Percentiles rank a stretch among this genome's conserved stretches.
Evolutionary conservation across 805 yeast genomes (phyloP).

Genomic region (Cyberlindnera xylosilytica): DNA sequence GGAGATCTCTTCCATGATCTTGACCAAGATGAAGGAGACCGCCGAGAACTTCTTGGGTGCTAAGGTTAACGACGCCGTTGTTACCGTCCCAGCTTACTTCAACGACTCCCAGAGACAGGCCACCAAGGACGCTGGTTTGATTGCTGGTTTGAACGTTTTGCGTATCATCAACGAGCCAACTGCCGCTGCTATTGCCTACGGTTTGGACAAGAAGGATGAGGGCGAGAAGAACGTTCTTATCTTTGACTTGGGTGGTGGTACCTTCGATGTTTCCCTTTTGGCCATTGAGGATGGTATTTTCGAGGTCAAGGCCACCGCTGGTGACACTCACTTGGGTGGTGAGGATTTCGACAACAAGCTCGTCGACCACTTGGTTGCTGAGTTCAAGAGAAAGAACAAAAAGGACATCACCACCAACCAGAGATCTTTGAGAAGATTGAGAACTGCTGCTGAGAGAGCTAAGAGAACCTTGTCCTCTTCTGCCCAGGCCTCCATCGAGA

Average conservation of each 20-base stretch:
- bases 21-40: slow-evolving; percentile 85
- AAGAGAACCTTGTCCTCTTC: slow-evolving; percentile 97
- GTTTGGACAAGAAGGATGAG: slow-evolving; percentile 74
- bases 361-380: slow-evolving; percentile 87
- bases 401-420: slow-evolving; percentile 88
- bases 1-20: slow-evolving; percentile 91
- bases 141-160: slow-evolving; percentile 22
- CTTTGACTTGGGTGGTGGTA: slow-evolving; percentile 97
- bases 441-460: slow-evolving; percentile 49
- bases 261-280: slow-evolving; percentile 91
- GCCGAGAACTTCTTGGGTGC: slow-evolving; percentile 90
- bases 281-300: slow-evolving; percentile 95
- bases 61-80: slow-evolving; percentile 85
- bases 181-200: slow-evolving; percentile 52
- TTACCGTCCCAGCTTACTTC: slow-evolving; percentile 33
- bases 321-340: slow-evolving; percentile 28
- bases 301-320: slow-evolving; percentile 86
- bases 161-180: slow-evolving; percentile 24
- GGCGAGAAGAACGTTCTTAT: slow-evolving; percentile 86
- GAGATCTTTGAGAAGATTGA: slow-evolving; percentile 95
- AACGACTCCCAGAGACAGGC: slow-evolving; percentile 25
- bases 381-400: slow-evolving; percentile 97
- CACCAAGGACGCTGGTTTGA: slow-evolving; percentile 23
- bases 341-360: slow-evolving; percentile 54
- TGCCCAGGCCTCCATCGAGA: slow-evolving; percentile 92